Base-by-base conservation (phyloP, 192 early-diverging fungal genomes). In the Coemansia sp. region DNA sequence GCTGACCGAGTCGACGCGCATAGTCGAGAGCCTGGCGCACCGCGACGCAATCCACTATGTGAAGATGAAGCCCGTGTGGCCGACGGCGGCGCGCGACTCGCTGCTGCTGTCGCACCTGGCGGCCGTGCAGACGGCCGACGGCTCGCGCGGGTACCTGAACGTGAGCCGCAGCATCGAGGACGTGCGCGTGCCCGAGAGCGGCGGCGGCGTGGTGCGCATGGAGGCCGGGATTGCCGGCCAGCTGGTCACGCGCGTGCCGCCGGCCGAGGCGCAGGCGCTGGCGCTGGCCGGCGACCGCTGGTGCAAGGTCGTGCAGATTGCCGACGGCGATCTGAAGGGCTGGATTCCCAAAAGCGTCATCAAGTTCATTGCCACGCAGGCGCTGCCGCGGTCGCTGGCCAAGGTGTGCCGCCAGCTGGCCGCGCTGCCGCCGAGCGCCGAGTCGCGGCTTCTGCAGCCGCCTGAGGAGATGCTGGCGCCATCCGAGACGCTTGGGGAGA, bases 281-380 rank as follows among this genome's bases (percentile, higher is more conserved):
- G 64, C 63, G 0, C 49, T 68, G 12, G 20, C 7, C 1, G 40
- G 57, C 30, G 58, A 53, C 12, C 27, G 28, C 5, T 66, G 78
- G 62, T 66, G 64, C 48, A 59, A 56, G 30, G 65, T 75, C 8
- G 56, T 75, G 21, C 78, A 80, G 55, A 62, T 80, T 6, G 71
- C 72, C 8, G 78, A 80, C 32, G 72, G 71, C 14, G 70, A 74
- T 26, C 50, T 75, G 20, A 72, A 64, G 55, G 78, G 78, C 22
- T 75, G 78, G 72, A 64, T 80, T 20, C 78, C 78, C 0, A 64
- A 59, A 26, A 64, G 64, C 14, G 78, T 80, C 8, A 63, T 80
- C 39, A 66, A 67, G 57, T 80, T 80, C 40, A 60, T 80, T 41
- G 78, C 78, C 45, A 75, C 71, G 1, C 67, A 79, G 58, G 78